These are phyloP conservation scores for Epicoccum sorghinum DNA, from an alignment of 2,329 filamentous ascomycete species.

Conservation along the genomic window DNA sequence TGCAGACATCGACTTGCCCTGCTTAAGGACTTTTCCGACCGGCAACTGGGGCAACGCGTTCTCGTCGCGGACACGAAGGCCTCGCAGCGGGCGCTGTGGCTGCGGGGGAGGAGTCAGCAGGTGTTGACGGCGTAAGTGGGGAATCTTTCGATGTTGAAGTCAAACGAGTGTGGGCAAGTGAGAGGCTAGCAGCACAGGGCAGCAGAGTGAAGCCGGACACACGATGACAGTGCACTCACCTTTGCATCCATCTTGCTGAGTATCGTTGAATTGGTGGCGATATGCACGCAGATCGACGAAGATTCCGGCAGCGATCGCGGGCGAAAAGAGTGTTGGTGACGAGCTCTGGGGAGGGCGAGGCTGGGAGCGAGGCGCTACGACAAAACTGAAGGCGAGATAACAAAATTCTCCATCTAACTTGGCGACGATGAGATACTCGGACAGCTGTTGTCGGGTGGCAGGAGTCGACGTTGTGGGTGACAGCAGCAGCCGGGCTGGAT, in stretches of 20 bases:
- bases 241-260: conserved; percentile 52
- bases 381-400: conserved; percentile 46
- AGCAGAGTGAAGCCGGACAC: conserved; percentile 5
- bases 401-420: conserved; percentile 50
- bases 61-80: conserved; percentile 71
- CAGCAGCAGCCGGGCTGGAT: conserved; percentile 28
- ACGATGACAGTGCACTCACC: conserved; percentile 37
- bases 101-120: conserved; percentile 48
- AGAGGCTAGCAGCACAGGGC: neutral
- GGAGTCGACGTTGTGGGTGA: conserved; percentile 33
- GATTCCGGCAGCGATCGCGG: conserved; percentile 16
- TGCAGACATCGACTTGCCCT: conserved; percentile 78
- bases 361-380: conserved; percentile 38
- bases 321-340: conserved; percentile 21
- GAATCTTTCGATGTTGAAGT: neutral
- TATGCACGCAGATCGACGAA: conserved; percentile 8
- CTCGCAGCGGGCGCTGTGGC: conserved; percentile 71
- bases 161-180: conserved; percentile 3
- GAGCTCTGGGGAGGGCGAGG: conserved; percentile 34
- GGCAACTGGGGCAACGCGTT: conserved; percentile 59
- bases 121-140: conserved; percentile 2
- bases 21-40: conserved; percentile 65
- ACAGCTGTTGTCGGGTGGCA: conserved; percentile 33
- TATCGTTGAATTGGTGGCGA: conserved; percentile 27
- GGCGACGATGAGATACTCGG: conserved; percentile 48